These are phyloP conservation scores for Cutaneotrichosporon sp. DNA, from an alignment of 1,284 basidiomycete species.

Conservation along the genomic window DNA sequence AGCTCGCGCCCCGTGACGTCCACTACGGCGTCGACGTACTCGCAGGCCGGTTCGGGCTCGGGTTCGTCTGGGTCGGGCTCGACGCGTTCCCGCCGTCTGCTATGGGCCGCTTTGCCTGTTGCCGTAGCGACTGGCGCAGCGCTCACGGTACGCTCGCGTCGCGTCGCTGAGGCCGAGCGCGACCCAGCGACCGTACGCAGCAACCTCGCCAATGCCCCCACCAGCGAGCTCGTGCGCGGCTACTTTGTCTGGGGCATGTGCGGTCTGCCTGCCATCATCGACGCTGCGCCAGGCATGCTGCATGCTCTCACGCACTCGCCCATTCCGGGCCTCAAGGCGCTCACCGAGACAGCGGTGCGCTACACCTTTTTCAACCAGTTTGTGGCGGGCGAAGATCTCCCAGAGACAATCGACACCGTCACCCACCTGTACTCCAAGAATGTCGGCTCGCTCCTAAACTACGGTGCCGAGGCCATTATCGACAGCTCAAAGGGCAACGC, in stretches of 20 bases:
- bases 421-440: background rate
- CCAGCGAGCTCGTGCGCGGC: constrained; percentile 55
- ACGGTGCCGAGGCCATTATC: constrained; percentile 1
- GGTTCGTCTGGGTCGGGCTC: background rate
- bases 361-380: constrained; percentile 80
- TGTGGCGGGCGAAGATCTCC: constrained; percentile 77
- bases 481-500: background rate
- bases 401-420: constrained; percentile 42
- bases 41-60: background rate
- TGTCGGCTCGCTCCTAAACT: constrained; percentile 1
- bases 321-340: constrained; percentile 61
- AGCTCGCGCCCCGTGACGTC: background rate
- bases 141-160: background rate
- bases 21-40: background rate
- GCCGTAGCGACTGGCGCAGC: constrained; percentile 4
- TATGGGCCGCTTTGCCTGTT: constrained; percentile 5
- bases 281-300: constrained; percentile 69
- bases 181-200: background rate
- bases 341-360: constrained; percentile 68
- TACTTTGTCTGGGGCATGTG: constrained; percentile 78
- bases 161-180: background rate
- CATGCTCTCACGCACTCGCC: constrained; percentile 53
- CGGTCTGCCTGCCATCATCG: constrained; percentile 69
- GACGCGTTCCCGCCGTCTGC: background rate
- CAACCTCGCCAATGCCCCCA: constrained; percentile 16